Evolutionary conservation across 345 rosid species (phyloP).

Genomic region (Isatis tinctoria): DNA sequence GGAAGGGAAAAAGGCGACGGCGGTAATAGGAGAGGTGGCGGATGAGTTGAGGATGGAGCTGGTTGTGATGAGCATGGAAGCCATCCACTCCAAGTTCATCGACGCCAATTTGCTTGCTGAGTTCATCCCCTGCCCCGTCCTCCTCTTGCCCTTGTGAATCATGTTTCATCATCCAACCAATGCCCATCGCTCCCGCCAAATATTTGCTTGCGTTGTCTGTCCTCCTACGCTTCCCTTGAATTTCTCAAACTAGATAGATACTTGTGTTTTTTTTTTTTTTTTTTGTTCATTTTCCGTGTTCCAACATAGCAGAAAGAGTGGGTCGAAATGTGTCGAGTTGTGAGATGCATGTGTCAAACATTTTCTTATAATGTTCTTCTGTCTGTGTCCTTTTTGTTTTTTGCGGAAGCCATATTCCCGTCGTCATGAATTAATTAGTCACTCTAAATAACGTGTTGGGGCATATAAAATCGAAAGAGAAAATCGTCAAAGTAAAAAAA

Average conservation of each 20-base stretch:
- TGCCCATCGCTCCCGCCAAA: too few relatives aligned
- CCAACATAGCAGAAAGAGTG: background rate
- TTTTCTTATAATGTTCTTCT: background rate
- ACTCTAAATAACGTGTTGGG: background rate
- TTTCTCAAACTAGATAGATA: background rate
- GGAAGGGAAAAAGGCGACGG: slow-evolving; percentile 81
- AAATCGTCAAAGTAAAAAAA: too few relatives aligned
- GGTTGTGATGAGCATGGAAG: slow-evolving; percentile 94
- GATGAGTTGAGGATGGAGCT: slow-evolving; percentile 84
- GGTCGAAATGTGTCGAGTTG: background rate
- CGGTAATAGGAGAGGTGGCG: slow-evolving; percentile 93
- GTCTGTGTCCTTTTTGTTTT: background rate
- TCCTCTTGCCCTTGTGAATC: slow-evolving; percentile 67
- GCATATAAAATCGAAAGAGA: too few relatives aligned
- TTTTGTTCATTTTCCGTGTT: background rate
- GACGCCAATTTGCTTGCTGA: slow-evolving; percentile 92
- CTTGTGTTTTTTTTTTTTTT: too few relatives aligned
- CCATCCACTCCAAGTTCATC: slow-evolving; percentile 95
- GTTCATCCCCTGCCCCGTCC: slow-evolving; percentile 91
- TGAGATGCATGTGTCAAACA: slow-evolving; percentile 17
- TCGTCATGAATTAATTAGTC: background rate
- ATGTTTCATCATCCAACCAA: background rate
- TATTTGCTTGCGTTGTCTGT: too few relatives aligned
- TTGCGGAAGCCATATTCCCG: background rate
- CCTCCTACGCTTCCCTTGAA: background rate